Evolutionary conservation across 176 grass and related monocot species (phyloP), one percentile per base, ranked within the genome.

Genomic region (Triticum monococcum): DNA sequence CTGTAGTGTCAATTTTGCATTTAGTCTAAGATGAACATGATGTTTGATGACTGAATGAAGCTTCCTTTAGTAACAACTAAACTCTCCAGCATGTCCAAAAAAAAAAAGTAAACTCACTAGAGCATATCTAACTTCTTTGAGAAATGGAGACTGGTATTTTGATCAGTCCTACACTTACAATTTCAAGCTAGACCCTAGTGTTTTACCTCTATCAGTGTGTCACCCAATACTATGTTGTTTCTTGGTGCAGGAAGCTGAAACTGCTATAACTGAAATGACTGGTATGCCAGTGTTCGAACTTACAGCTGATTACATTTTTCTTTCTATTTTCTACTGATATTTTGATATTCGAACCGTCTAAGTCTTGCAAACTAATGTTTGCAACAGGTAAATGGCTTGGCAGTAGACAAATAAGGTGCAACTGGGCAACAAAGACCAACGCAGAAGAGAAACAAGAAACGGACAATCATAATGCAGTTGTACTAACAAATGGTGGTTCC

Each of bases 371-470:
- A 35, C 56, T 65, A 71, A 85, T 64, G 4, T 77, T 71, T 79
- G 12, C 63, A 41, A 82, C 54, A 93, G 94, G 94, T 54, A 93
- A 95, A 88, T 95, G 94, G 94, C 94, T 95, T 84, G 94, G 94
- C 77, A 95, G 80, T 46, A 90, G 94, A 89, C 94, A 95, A 89
- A 95, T 95, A 78, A 81, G 91, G 35, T 95, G 91, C 72, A 93
- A 95, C 75, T 95, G 94, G 94, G 94, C 94, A 86, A 93, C 89
- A 78, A 93, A 93, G 81, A 93, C 81, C 64, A 89, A 23, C 63
- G 80, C 89, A 67, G 94, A 95, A 87, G 94, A 95, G 87, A 95
- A 91, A 91, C 94, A 85, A 84, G 88, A 93, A 77, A 80, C 66
- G 57, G 94, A 95, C 17, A 93, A 84, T 63, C 94, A 89, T 69